These are phyloP conservation scores for Rhizophagus clarus DNA, from an alignment of 192 early-diverging fungal genomes.

Conservation along the genomic window DNA sequence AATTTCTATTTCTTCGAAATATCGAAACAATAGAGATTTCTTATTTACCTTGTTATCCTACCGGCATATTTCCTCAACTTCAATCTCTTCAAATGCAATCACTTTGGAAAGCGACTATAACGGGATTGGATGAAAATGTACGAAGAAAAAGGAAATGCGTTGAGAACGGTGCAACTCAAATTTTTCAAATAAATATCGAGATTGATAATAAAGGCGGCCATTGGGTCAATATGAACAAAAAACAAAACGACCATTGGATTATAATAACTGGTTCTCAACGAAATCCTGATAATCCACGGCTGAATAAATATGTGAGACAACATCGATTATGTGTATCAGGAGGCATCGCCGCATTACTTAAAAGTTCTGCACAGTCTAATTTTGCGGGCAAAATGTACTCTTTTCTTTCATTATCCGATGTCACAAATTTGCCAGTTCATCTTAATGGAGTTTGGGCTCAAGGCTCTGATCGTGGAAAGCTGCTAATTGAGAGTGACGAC, in stretches of 20 bases:
- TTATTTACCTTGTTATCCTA: background rate
- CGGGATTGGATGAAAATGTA: background rate
- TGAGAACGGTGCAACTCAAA: background rate
- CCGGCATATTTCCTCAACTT: background rate
- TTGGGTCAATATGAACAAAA: background rate
- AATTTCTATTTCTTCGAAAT: slow-evolving; percentile 24
- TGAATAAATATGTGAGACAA: background rate
- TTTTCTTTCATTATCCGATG: slow-evolving; percentile 2
- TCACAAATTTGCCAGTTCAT: slow-evolving; percentile 5
- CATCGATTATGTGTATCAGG: slow-evolving; percentile 15
- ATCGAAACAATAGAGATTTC: slow-evolving; percentile 18
- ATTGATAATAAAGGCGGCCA: background rate
- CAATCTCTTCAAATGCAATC: too few relatives aligned
- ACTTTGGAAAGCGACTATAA: slow-evolving; percentile 11
- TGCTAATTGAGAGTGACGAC: slow-evolving; percentile 5
- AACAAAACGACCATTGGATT: background rate
- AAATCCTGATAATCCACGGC: background rate
- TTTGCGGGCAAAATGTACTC: background rate
- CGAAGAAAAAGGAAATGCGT: background rate
- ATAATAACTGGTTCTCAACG: background rate
- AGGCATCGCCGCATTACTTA: background rate
- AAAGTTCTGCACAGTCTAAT: background rate
- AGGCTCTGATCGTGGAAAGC: slow-evolving; percentile 15
- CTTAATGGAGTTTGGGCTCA: slow-evolving; percentile 16
- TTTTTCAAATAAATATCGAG: background rate